Conservation (phyloP, 1,139 yeast genomes). For the Zygosaccharomyces sapae region DNA sequence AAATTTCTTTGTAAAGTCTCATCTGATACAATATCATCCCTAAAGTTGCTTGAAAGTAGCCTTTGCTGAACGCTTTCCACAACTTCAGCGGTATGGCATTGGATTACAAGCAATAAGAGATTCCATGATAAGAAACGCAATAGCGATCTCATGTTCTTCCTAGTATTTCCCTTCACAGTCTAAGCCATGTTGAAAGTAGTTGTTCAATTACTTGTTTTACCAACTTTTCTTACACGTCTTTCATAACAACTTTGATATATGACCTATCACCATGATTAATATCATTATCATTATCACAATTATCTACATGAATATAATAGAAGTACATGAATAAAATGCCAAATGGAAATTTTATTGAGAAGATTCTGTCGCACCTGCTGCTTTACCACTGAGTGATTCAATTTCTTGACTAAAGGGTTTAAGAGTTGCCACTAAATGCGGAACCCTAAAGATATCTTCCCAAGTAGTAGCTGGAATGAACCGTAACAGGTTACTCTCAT, state of each 20-base stretch:
- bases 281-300: not conserved
- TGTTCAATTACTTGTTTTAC: no score
- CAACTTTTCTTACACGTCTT: not conserved
- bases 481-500: not conserved
- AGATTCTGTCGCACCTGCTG: not conserved
- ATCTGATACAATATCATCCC: slow-evolving; percentile 6
- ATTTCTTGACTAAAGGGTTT: not conserved
- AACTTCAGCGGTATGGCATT: slow-evolving; percentile 5
- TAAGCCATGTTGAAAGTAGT: no score
- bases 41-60: not conserved
- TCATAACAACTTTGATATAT: not conserved
- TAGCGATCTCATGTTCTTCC: no score
- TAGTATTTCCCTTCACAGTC: no score
- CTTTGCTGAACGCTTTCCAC: slow-evolving; percentile 9
- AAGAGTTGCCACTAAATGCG: not conserved
- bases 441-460: not conserved
- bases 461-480: not conserved
- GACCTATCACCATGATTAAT: not conserved
- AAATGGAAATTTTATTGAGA: not conserved
- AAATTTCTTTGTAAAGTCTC: slow-evolving; percentile 18
- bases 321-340: not conserved
- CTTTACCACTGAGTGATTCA: not conserved
- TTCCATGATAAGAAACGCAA: not conserved
- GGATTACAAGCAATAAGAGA: not conserved
- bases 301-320: not conserved